Percentiles rank a stretch among this genome's conserved stretches.
Conservation (phyloP, 1,284 basidiomycete genomes). For the Marasmius tenuissimus region DNA sequence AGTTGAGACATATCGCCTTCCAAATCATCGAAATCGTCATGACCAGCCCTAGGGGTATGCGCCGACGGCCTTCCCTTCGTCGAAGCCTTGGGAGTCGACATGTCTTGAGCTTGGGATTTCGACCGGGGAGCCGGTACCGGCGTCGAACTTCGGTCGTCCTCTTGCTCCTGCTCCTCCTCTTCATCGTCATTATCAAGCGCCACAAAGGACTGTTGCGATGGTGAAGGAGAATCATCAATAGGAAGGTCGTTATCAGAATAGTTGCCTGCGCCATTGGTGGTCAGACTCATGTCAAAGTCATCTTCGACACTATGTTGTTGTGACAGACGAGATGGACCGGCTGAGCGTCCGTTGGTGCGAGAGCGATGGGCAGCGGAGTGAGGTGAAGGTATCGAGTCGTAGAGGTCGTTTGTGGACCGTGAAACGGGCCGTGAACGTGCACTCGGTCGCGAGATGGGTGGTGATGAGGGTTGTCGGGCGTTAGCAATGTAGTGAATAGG, state of each 20-base stretch:
- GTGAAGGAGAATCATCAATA: slow-evolving; percentile 19
- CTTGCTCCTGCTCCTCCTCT: slow-evolving; percentile 34
- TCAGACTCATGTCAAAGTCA: slow-evolving; percentile 29
- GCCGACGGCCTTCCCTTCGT: neutral
- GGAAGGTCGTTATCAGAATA: slow-evolving; percentile 23
- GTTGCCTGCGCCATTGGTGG: slow-evolving; percentile 29
- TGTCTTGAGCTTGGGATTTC: neutral
- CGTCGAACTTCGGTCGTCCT: slow-evolving; percentile 27
- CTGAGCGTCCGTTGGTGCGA: slow-evolving; percentile 34
- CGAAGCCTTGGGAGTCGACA: neutral
- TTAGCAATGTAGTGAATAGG: slow-evolving; percentile 58
- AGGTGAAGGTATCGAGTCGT: slow-evolving; percentile 63
- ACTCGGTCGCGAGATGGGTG: slow-evolving; percentile 45
- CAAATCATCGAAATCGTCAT: slow-evolving; percentile 36
- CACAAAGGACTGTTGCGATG: slow-evolving; percentile 43
- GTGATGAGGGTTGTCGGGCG: slow-evolving; percentile 44
- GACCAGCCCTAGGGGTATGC: neutral
- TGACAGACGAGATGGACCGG: slow-evolving; percentile 41
- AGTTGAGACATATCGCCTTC: slow-evolving; percentile 59
- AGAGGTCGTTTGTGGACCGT: slow-evolving; percentile 63
- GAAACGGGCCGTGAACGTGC: slow-evolving; percentile 51
- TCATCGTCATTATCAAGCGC: slow-evolving; percentile 48
- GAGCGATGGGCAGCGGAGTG: slow-evolving; percentile 34
- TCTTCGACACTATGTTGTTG: slow-evolving; percentile 40
- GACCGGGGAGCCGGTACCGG: slow-evolving; percentile 15